Base-by-base conservation (phyloP, 805 yeast species). In the Zygoascus bituminiphila region DNA sequence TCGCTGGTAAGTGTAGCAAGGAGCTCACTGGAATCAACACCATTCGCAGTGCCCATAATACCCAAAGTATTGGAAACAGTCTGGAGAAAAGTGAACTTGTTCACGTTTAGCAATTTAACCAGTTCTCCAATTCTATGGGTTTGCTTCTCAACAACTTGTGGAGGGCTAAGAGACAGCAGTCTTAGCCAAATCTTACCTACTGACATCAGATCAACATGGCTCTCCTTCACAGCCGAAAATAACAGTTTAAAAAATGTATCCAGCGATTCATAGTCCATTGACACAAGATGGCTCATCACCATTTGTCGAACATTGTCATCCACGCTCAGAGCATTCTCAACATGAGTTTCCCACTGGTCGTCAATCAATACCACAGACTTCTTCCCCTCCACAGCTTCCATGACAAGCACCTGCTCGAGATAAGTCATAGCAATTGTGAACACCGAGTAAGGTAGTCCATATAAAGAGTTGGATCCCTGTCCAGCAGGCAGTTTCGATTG, bases 281-380 rank as follows among this genome's bases (percentile, higher is more conserved):
- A 22, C 2, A 48, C 42, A 9, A 72, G 50, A 4, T 58, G 52
- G 4, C 49, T 41, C 12, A 60, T 53, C 1, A 68, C 51, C 1
- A 62, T 55, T 0, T 42, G 14, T n/a, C 69, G 68, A 1, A 84
- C 85, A 2, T 56, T 59, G 0, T 70, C 70, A 58, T 88, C 94
- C 38, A 75, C 65, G 37, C 78, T 82, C 9, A 85, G 45, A 0
- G 91, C 85, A 50, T 78, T 84, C 8, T 82, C 87, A 22, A 85
- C 57, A 57, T 91, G 72, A 0, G 76, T 65, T 2, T 70, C 67
- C 95, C 95, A 88, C 45, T 83, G 82, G 52, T 82, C 83, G 60
- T 88, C 95, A 20, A 74, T 66, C 0, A 76, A 77, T 42, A 86
- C 62, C 1, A 81, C 80, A 0, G 88, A 79, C 0, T 63, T 54